Evolutionary conservation across 2,329 filamentous ascomycete genomes (phyloP), one percentile per base, ranked within the genome.

Genomic region (Trichophyton rubrum): DNA sequence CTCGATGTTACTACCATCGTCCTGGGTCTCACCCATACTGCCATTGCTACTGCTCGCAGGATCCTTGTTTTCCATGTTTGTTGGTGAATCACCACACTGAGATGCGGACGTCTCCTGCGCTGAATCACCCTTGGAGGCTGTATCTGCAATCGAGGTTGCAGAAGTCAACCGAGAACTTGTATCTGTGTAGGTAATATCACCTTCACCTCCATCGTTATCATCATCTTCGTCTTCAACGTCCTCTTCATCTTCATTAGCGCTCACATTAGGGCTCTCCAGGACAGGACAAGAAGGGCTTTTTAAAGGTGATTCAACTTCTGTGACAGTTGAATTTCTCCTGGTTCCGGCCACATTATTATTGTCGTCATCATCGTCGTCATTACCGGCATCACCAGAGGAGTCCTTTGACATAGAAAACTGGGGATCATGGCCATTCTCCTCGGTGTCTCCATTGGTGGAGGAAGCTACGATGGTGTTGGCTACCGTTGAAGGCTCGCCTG

Each of bases 401-500:
- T 59, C 40, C 58, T 51, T 51, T 59, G 51, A 43, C 53, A 41
- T 41, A 53, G 7, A 45, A 13, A 40, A 20, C 9, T 35, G 59
- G 57, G 7, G 55, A 53, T 59, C 24, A 1, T 58, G 60, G 11
- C 45, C 55, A 22, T 53, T 33, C 27, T 61, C 58, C 7, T 53
- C 15, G 13, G 56, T 57, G 7, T 45, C 43, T 17, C 45, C 17
- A 20, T 58, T 49, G 8, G 27, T 55, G 43, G 66, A 68, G 8
- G 73, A 74, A 15, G 77, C 72, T 17, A 77, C 79, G 43, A 79
- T 74, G 5, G 78, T 80, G 61, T 74, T 74, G 2, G 77, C 76
- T 35, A 81, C 79, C 13, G 78, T 78, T 38, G 75, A 75, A 55
- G 75, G 75, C 67, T 79, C 80, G 66, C 77, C 76, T 55, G 77